Conservation (phyloP, 176 grass and related monocot species). For the Olyra latifolia region DNA sequence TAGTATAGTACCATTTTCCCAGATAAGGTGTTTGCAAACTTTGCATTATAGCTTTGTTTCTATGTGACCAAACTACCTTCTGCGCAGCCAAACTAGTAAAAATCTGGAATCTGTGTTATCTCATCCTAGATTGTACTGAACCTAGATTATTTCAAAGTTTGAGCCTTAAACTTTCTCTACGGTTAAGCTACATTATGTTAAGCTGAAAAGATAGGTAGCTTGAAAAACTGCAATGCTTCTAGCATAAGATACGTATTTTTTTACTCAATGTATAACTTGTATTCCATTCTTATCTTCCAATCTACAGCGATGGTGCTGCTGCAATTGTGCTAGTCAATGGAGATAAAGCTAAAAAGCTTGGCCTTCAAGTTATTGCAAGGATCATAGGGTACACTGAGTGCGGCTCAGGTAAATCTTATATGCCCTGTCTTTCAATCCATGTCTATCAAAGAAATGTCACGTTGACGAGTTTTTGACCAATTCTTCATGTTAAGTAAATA, state of each 20-base stretch:
- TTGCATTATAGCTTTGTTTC: background rate
- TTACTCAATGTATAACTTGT: conserved; percentile 12
- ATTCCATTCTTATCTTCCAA: conserved; percentile 34
- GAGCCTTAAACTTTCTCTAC: background rate
- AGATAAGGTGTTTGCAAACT: too few species aligned
- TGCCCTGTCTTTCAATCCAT: conserved; percentile 5
- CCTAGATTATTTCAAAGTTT: background rate
- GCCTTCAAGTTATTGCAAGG: conserved; percentile 81
- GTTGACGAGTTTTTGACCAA: background rate
- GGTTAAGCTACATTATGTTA: background rate
- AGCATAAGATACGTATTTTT: too few species aligned
- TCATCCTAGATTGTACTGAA: background rate
- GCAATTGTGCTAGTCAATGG: conserved; percentile 88
- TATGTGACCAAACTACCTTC: background rate
- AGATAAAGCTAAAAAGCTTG: conserved; percentile 73
- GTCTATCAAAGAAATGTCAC: background rate
- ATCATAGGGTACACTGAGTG: conserved; percentile 86
- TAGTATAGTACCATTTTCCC: background rate
- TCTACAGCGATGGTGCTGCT: too few species aligned
- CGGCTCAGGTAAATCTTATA: conserved; percentile 67
- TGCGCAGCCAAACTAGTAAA: background rate
- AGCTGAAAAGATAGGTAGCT: too few species aligned
- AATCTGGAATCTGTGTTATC: background rate
- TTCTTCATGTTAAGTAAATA: background rate
- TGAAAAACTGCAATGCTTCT: too few species aligned